Base-by-base conservation (phyloP, 805 yeast genomes). In the Barnettozyma sucrosica region DNA sequence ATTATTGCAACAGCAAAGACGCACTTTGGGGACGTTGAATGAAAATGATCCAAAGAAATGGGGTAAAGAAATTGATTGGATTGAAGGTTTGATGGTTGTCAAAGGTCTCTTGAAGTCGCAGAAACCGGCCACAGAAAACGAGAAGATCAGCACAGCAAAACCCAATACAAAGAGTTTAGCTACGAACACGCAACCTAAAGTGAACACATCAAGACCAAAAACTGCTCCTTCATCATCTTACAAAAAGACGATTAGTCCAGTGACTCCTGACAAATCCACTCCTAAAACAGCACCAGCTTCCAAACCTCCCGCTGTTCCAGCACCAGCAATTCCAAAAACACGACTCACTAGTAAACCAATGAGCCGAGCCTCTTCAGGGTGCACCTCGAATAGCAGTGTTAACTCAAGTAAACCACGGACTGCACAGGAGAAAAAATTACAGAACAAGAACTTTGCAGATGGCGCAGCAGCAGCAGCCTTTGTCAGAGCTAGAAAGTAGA, bases 61-160 rank as follows among this genome's bases (percentile, higher is more conserved):
- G 13, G 83, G 83, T 23, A 61, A 60, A 9, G 63, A 69, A 5
- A 72, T 76, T 40, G 75, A 79, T 3, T 85, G 92, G 92, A 81
- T 85, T 13, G 85, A 82, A 42, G 76, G 89, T 44, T 70, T 85
- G 49, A 66, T 85, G 53, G 76, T 76, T 53, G 86, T 89, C 2
- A 81, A 83, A 54, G 80, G 81, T 43, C 57, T 81, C 56, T 66
- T 77, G 41, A 72, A 61, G 21, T 16, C 42, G 13, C 30, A 25
- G 30, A 39, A 26, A 16, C 4, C 42, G 3, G 14, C 42, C 2
- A n/a, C 6, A 21, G 23, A 20, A 23, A 23, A 21, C 11, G 9
- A 19, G 16, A 36, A 38, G 24, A 5, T 39, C 13, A 16, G 5
- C 30, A 23, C 38, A 37, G 18, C 28, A 8, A 14, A 13, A 4